Evolutionary conservation across 352 stramenopile genomes (phyloP), one percentile per base, ranked within the genome.

Genomic region (Phytophthora cryptogea): DNA sequence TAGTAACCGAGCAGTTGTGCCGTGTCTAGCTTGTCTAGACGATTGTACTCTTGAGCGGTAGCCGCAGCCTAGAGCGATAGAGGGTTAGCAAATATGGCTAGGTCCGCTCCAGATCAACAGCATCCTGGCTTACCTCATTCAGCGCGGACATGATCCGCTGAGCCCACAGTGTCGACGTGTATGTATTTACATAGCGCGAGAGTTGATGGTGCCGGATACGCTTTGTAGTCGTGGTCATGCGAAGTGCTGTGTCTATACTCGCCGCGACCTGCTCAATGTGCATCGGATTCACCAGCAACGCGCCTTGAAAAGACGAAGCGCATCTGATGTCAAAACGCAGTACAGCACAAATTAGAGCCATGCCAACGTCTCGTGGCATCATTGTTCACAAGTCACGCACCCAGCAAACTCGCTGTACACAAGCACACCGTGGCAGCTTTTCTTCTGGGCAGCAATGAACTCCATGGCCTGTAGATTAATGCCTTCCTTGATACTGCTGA

Each of bases 391-490:
- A 7, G 20, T 7, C 16, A 53, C 61, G 13, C 53, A 87, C 74
- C 89, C 89, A 31, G 89, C 89, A 67, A 97, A 97, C 63, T 97
- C 89, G 55, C 86, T 96, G 63, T 96, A 92, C 28, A 97, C 87
- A 4, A 97, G 76, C 16, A 96, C 89, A 0, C 89, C 89, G 17
- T 95, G 84, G 27, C 87, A 91, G 30, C 69, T 86, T 23, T 88
- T 86, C 56, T 88, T 89, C 47, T 92, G 83, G 4, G 83, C 77
- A 2, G 86, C 87, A n/a, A 97, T 91, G 49, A 95, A 97, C 66
- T 97, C 89, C 81, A 96, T 94, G 2, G 84, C 87, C 41, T 96
- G 88, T 6, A 97, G 62, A 52, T 96, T 97, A 64, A 96, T 96
- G 23, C 90, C 88, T 80, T 96, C 88, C 44, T 94, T 88, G 46